These are phyloP conservation scores for Penicillium soppii DNA, from an alignment of 495 filamentous ascomycete genomes.

Conservation along the genomic window DNA sequence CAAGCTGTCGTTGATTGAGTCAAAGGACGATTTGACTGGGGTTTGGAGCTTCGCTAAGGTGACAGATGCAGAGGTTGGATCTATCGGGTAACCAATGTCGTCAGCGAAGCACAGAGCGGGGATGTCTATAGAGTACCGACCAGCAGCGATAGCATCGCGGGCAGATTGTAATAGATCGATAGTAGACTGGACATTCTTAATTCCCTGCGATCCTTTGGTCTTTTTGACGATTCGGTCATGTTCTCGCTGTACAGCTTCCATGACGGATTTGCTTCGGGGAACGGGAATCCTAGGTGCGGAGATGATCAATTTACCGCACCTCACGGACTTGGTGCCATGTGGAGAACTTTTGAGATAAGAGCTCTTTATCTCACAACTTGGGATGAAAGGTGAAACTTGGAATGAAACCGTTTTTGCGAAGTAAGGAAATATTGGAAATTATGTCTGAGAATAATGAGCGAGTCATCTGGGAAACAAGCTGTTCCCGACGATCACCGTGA, in stretches of 20 bases:
- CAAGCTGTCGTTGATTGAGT: constrained; percentile 72
- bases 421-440: too few species aligned
- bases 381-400: not conserved
- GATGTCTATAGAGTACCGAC: constrained; percentile 42
- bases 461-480: not conserved
- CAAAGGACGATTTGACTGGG: constrained; percentile 74
- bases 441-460: not conserved
- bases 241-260: constrained; percentile 74
- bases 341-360: not conserved
- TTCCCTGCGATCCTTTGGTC: constrained; percentile 65
- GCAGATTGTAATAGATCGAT: constrained; percentile 74
- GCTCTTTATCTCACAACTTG: not conserved
- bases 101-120: constrained; percentile 8
- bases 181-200: constrained; percentile 75
- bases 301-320: constrained; percentile 29
- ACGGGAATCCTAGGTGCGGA: constrained; percentile 20
- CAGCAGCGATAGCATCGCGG: constrained; percentile 63
- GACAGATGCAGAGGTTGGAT: constrained; percentile 66
- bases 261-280: constrained; percentile 26
- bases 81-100: constrained; percentile 35
- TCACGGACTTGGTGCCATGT: constrained; percentile 17
- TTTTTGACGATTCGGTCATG: constrained; percentile 66
- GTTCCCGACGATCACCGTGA: constrained; percentile 1
- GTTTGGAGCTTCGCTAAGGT: constrained; percentile 82
- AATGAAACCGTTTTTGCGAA: too few species aligned